Base-by-base conservation (phyloP, 768 basidiomycete species). In the Boletus bicolor region DNA sequence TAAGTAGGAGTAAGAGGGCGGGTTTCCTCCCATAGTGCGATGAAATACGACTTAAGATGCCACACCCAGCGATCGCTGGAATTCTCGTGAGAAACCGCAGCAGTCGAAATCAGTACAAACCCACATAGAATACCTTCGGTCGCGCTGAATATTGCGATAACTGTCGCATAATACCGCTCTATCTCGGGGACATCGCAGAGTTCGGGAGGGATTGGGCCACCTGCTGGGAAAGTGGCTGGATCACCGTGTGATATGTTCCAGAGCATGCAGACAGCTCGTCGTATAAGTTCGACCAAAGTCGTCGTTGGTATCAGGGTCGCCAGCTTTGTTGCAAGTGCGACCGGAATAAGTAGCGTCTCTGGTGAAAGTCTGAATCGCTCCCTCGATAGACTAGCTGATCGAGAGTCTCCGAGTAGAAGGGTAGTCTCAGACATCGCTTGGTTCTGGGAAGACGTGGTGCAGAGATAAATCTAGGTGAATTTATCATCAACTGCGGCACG, bases 1-100 rank as follows among this genome's bases (percentile, higher is more conserved):
- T 7, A 15, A 71, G 28, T 11, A 39, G 21, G 39, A 60, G 32
- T 11, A 65, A 21, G 24, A 71, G 52, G 8, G 53, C 53, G 1
- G 67, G 57, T 49, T 64, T 71, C 21, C 71, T 69, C 36, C 65
- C 73, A 3, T 66, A 55, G 15, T 39, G 59, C 4, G 71, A 65
- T 37, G 67, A 63, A 41, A 72, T 50, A 43, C 55, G 60, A 30
- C 59, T 68, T 2, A 64, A 49, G 11, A 55, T 39, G 8, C 67
- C 64, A 50, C 64, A 73, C 10, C 49, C 56, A 9, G 60, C 34
- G 35, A 73, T 53, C 21, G 51, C 72, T 73, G 54, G 14, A 24
- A 44, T 6, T n/a, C 7, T 11, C 6, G 14, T 67, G 12, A 62
- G 41, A 9, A 24, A 57, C 5, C 0, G 11, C 7, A 32, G 0